A percentile compares a stretch with the other conserved stretches of the same genome.
These are phyloP conservation scores for Tulasnella calospora DNA, from an alignment of 768 basidiomycete species.

Conservation along the genomic window DNA sequence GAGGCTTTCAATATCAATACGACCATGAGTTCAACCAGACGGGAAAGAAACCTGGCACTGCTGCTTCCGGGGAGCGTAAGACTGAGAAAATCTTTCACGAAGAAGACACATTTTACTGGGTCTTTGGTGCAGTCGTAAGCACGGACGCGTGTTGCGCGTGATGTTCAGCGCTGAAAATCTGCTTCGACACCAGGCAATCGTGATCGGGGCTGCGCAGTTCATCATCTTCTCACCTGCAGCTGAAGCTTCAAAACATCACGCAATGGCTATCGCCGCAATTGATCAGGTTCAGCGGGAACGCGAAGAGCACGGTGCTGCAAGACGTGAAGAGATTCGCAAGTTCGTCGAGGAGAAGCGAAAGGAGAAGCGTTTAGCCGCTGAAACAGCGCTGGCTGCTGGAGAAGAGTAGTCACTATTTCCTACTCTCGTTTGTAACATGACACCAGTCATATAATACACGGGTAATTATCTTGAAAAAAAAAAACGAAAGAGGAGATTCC, in stretches of 20 bases:
- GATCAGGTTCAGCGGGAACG: conserved; percentile 22
- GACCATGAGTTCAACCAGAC: conserved; percentile 18
- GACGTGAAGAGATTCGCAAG: conserved; percentile 22
- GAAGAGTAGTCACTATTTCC: neutral
- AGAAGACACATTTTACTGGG: conserved; percentile 7
- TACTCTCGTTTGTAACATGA: neutral
- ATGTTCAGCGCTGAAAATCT: neutral
- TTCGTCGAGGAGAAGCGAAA: neutral
- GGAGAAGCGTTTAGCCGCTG: neutral
- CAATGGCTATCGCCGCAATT: conserved; percentile 5
- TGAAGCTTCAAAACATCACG: conserved; percentile 19
- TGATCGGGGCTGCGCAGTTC: conserved; percentile 1
- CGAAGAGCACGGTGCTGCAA: conserved; percentile 21
- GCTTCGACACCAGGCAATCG: neutral
- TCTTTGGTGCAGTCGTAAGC: conserved; percentile 13
- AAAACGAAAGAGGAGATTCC: neutral
- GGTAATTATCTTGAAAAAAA: neutral
- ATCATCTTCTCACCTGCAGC: conserved; percentile 15
- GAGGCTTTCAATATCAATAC: conserved; percentile 25
- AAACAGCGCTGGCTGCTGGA: neutral
- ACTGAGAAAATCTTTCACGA: conserved; percentile 14
- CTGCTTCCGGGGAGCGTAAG: neutral
- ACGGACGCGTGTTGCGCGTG: neutral
- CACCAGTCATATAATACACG: conserved; percentile 2
- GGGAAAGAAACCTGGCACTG: neutral